Conservation (phyloP, 768 basidiomycete genomes). For the Tulasnella sp. region DNA sequence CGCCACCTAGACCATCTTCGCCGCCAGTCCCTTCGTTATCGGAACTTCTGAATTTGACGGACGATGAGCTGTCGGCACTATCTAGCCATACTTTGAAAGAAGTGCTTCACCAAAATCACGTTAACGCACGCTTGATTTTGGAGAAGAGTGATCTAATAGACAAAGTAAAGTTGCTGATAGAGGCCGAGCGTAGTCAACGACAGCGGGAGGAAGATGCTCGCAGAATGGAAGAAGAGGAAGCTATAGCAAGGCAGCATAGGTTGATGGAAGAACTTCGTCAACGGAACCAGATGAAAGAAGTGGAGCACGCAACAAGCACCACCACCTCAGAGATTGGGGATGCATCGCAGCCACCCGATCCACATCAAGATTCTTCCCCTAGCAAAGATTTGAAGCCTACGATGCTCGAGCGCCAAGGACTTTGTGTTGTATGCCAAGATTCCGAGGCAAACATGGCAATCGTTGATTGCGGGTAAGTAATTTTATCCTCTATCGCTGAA, state of each 20-base stretch:
- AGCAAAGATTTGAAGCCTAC: neutral
- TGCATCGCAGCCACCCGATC: neutral
- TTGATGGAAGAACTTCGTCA: constrained; percentile 15
- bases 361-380: neutral
- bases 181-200: constrained; percentile 46
- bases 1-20: constrained; percentile 23
- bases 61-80: constrained; percentile 43
- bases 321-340: neutral
- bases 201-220: constrained; percentile 36
- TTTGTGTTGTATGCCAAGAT: constrained; percentile 89
- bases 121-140: constrained; percentile 47
- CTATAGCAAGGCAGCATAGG: constrained; percentile 19
- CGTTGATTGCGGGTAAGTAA: constrained; percentile 80
- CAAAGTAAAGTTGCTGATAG: constrained; percentile 50
- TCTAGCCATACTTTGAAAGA: constrained; percentile 63
- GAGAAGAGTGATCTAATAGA: constrained; percentile 78
- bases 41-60: constrained; percentile 48
- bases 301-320: neutral
- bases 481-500: neutral
- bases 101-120: constrained; percentile 57
- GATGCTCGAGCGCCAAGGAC: constrained; percentile 45
- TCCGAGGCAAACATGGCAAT: constrained; percentile 89
- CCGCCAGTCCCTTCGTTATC: constrained; percentile 46
- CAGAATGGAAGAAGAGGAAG: constrained; percentile 25
- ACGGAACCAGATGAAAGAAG: constrained; percentile 2